Evolutionary conservation across 129 eudicot species (phyloP), one percentile per base, ranked within the genome.

Genomic region (Oenanthe sinensis): DNA sequence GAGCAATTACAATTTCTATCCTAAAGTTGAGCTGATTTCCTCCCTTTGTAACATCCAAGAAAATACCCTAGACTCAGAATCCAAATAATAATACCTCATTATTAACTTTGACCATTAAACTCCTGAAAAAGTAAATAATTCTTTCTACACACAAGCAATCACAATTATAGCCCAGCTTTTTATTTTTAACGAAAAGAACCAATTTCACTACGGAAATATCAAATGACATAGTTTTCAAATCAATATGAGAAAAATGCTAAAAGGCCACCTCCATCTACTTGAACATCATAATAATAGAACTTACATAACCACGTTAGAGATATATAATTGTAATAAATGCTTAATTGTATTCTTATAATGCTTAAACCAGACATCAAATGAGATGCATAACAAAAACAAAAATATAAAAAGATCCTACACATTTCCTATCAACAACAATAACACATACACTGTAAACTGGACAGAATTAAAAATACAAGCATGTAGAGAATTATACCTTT

Each of bases 401-500:
- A 19, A 12, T 6, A 40, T 33, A 20, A 6, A 36, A 39, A 71
- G 50, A 8, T 19, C 75, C 17, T 19, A 22, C 30, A n/a, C 39
- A 63, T 5, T 26, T 63, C 2, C 15, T n/a, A 26, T 13, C 20
- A 15, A 33, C 26, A 68, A 33, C 2, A 67, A 67, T 5, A 4
- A 37, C 39, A 19, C 4, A 44, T 22, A 15, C 6, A 60, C 33
- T 3, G 15, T 55, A 0, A 49, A 5, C 5, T 13, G 39, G 8
- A 13, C 1, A 67, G 2, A 68, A 37, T 6, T 33, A 33, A 68
- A 68, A 33, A 33, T 1, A 36, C 2, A 2, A 22, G 11, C 2
- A 5, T 0, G 5, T 10, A 0, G n/a, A 20, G 46, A 17, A 1
- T 13, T 0, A 14, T 88, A 93, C 98, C 98, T 93, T 93, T 76